These are phyloP conservation scores for Lentinula boryana DNA, from an alignment of 768 basidiomycete species.

Conservation along the genomic window DNA sequence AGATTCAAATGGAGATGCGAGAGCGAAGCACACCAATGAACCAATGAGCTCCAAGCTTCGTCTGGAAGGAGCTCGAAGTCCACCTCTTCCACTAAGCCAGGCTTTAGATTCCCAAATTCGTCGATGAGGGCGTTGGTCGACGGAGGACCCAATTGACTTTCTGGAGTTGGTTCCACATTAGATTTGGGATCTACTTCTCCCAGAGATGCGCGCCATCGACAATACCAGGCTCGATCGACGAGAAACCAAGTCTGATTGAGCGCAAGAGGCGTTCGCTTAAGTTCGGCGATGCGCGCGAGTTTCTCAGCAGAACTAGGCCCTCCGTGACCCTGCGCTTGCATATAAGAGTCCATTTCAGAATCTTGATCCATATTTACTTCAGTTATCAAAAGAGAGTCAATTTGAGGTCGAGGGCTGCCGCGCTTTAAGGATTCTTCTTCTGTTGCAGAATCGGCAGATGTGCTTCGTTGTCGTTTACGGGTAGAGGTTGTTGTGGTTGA, in stretches of 20 bases:
- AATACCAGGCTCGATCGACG: conserved; percentile 66
- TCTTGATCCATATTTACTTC: conserved; percentile 21
- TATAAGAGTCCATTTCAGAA: conserved; percentile 61
- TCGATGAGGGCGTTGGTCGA: conserved; percentile 68
- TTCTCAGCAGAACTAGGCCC: conserved; percentile 30
- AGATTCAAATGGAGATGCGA: conserved; percentile 5
- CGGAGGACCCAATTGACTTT: conserved; percentile 65
- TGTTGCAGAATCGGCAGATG: conserved; percentile 68
- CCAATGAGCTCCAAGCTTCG: conserved; percentile 63
- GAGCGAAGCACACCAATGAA: conserved; percentile 53
- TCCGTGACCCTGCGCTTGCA: conserved; percentile 46
- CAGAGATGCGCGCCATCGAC: conserved; percentile 68
- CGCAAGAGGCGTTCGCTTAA: conserved; percentile 43
- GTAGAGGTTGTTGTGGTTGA: conserved; percentile 23
- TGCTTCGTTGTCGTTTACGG: conserved; percentile 70
- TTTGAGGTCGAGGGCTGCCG: conserved; percentile 31
- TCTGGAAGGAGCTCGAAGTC: conserved; percentile 75
- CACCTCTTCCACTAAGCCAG: conserved; percentile 47
- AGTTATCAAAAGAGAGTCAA: conserved; percentile 34
- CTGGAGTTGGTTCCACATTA: conserved; percentile 59
- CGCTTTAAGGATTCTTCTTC: conserved; percentile 39
- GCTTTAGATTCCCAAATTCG: conserved; percentile 39
- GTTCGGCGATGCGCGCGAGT: conserved; percentile 40
- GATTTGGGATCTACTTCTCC: conserved; percentile 42
- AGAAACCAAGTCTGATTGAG: conserved; percentile 78